Conservation (phyloP, 129 eudicot species). For the Chrysanthemum lavandulifolium region DNA sequence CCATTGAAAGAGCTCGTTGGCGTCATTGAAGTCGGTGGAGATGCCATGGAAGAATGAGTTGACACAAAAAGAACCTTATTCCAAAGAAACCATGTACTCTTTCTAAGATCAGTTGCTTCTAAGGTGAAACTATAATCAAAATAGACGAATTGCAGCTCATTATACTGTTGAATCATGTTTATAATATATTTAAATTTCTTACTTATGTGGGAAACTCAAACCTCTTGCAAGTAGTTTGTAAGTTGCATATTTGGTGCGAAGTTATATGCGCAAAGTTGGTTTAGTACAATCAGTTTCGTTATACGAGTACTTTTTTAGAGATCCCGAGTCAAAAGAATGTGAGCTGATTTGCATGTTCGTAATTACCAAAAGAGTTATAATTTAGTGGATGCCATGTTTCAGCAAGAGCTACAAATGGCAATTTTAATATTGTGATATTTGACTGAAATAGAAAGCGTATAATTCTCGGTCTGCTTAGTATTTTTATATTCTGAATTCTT, state of each 20-base stretch:
- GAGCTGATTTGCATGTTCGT: too few species aligned
- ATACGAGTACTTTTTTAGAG: too few species aligned
- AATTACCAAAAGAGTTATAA: too few species aligned
- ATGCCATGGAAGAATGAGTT: conserved; percentile 55
- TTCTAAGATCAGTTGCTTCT: background rate
- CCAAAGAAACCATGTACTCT: background rate
- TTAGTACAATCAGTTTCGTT: too few species aligned
- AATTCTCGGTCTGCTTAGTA: background rate
- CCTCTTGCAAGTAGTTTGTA: background rate
- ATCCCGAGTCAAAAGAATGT: too few species aligned
- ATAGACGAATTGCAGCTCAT: too few species aligned
- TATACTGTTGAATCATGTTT: too few species aligned
- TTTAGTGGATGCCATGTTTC: background rate
- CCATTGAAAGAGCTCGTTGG: conserved; percentile 62
- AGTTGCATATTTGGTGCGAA: background rate
- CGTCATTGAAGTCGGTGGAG: conserved; percentile 69
- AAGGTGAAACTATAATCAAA: too few species aligned
- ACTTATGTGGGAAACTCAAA: too few species aligned
- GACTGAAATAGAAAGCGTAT: background rate
- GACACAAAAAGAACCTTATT: background rate
- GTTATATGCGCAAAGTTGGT: background rate
- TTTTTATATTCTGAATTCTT: background rate
- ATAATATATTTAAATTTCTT: too few species aligned
- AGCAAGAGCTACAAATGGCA: background rate
- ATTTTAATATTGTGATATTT: background rate